A percentile compares a stretch with the other conserved stretches of the same genome.
Conservation (phyloP, 345 rosid genomes). For the Eucalyptus pumila region DNA sequence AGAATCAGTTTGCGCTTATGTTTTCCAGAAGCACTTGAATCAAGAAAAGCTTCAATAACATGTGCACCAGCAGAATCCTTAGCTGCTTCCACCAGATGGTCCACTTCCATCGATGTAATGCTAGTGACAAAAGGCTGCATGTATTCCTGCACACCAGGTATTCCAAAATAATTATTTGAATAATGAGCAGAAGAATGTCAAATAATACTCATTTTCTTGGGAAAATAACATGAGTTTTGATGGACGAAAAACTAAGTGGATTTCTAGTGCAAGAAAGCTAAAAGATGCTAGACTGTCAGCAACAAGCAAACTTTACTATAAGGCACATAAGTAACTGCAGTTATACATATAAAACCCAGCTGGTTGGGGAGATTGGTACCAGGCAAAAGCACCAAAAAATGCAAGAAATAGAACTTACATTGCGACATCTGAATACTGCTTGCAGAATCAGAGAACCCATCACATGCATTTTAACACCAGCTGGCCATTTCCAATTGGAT, state of each 20-base stretch:
- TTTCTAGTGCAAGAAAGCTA: not conserved
- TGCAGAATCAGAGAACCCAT: conserved; percentile 92
- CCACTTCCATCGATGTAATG: conserved; percentile 64
- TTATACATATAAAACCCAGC: not conserved
- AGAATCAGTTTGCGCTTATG: conserved; percentile 58
- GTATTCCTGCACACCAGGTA: conserved; percentile 37
- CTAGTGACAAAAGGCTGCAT: conserved; percentile 63
- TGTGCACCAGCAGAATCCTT: conserved; percentile 81
- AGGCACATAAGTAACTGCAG: not conserved
- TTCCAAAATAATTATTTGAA: not conserved
- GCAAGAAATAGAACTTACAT: conserved; percentile 37
- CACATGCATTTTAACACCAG: conserved; percentile 58
- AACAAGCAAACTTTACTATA: not conserved
- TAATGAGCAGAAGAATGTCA: not conserved
- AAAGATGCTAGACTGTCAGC: not conserved
- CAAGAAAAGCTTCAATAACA: conserved; percentile 79
- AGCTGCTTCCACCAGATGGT: conserved; percentile 54
- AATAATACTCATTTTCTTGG: not conserved
- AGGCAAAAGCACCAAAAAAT: not conserved
- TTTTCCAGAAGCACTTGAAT: conserved; percentile 57
- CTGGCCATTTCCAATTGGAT: conserved; percentile 72
- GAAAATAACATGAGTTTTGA: not conserved
- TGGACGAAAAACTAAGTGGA: not conserved
- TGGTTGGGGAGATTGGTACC: not conserved
- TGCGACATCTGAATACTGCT: conserved; percentile 59